phyloP scores from a whole-genome alignment of 805 yeast species.

The Torulaspora franciscae region DNA sequence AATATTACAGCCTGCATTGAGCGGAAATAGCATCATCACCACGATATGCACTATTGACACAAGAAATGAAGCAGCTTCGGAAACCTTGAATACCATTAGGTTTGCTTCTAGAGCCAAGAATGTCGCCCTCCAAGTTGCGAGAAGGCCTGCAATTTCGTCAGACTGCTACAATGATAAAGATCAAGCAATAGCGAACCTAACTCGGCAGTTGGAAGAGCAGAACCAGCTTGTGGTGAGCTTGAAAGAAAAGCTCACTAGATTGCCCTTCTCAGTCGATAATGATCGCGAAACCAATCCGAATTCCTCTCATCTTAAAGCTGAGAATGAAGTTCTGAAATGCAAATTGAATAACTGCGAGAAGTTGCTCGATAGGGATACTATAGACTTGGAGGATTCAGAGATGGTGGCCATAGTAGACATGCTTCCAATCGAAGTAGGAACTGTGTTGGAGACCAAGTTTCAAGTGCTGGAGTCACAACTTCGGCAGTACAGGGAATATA shows the following conservation, averaged over 20 bases:
- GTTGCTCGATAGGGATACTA: constrained; percentile 53
- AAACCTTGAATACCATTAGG: constrained; percentile 79
- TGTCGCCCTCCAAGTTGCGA: constrained; percentile 60
- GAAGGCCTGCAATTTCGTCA: constrained; percentile 38
- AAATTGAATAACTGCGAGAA: constrained; percentile 65
- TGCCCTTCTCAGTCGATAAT: not conserved
- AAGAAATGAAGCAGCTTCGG: constrained; percentile 56
- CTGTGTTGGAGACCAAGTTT: constrained; percentile 27
- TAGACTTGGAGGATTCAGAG: constrained; percentile 47
- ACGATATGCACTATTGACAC: constrained; percentile 84
- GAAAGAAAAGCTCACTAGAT: not conserved
- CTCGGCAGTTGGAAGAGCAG: constrained; percentile 57
- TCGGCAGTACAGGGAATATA: constrained; percentile 30
- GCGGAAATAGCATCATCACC: constrained; percentile 79
- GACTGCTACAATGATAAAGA: constrained; percentile 38
- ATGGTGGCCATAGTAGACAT: constrained; percentile 58
- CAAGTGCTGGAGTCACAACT: constrained; percentile 31
- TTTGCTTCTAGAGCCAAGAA: constrained; percentile 94
- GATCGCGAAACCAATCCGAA: constrained; percentile 31
- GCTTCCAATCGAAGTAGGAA: constrained; percentile 45
- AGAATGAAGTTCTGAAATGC: constrained; percentile 59
- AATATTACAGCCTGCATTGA: constrained; percentile 82
- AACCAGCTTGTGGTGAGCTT: constrained; percentile 34
- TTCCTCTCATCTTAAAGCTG: constrained; percentile 49
- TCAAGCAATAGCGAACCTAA: constrained; percentile 51